Base-by-base conservation (phyloP, 768 basidiomycete genomes). In the Suillus americanus region DNA sequence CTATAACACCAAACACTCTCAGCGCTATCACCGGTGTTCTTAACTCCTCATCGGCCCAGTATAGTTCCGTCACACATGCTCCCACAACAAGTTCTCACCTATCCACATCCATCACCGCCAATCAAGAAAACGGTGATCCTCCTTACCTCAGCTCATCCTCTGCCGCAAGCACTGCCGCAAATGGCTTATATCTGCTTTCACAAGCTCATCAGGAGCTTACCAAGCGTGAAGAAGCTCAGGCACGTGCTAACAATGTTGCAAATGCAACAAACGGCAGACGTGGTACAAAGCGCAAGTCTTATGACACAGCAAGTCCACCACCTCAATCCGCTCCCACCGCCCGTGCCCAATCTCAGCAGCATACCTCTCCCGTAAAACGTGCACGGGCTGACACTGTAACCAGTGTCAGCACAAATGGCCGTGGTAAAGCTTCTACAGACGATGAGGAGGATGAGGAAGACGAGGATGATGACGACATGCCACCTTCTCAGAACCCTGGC, bases 121-220 rank as follows among this genome's bases (percentile, higher is more conserved):
- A 66, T 51, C 78, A 75, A 37, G 77, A 79, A 33, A 75, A 53
- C 18, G 37, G 67, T 45, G 71, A 78, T 18, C 40, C 75, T 23
- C 64, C 70, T 64, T 82, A 78, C 55, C 75, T 73, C 66, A 78
- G 80, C 25, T 79, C 90, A 3, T 82, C 82, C 56, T 88, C 79
- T 48, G 85, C 90, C 10, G 82, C 93, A 2, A 85, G 77, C 51
- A 82, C 86, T 23, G 93, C 94, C 62, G 91, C 94, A 60, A 97
- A 97, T 73, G 95, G 96, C 33, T 86, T 98, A 54, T 98, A 96
- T 79, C 82, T 98, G 56, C 88, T 98, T 61, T 91, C 89, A 1
- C 95, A 98, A 78, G 96, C 95, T 33, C 95, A 97, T 74, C 95
- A 97, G 75, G 95, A 97, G 81, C 87, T 97, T 65, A 93, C 92